Conservation (phyloP, 2,329 filamentous ascomycete genomes). For the Ascochyta fabae region DNA sequence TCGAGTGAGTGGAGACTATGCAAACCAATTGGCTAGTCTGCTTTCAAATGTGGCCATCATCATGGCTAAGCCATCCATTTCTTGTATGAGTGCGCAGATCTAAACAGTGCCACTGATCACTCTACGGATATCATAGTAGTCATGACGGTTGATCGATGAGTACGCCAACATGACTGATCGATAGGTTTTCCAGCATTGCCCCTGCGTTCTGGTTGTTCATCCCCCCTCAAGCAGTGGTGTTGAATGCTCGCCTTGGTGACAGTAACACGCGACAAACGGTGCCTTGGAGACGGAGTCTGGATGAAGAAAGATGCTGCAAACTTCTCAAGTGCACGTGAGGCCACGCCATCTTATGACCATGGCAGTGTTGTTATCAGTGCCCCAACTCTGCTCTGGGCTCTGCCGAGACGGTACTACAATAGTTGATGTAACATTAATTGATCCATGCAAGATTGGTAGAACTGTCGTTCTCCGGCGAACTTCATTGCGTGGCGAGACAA, state of each 20-base stretch:
- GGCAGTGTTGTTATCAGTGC: not conserved
- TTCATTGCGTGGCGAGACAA: not conserved
- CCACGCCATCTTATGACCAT: not conserved
- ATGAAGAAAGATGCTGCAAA: not conserved
- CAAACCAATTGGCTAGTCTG: too few species aligned
- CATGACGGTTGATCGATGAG: not conserved
- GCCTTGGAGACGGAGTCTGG: not conserved
- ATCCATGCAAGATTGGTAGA: not conserved
- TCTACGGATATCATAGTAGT: not conserved
- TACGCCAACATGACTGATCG: not conserved
- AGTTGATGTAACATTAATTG: not conserved
- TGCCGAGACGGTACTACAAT: not conserved
- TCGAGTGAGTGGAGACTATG: too few species aligned
- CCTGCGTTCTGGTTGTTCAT: not conserved
- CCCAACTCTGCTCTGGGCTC: not conserved
- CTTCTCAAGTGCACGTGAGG: not conserved
- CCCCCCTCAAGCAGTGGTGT: not conserved
- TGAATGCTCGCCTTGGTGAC: not conserved
- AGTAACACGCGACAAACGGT: constrained; percentile 2
- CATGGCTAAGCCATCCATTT: too few species aligned
- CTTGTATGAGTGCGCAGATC: not conserved
- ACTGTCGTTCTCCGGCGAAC: not conserved
- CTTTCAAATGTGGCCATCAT: too few species aligned
- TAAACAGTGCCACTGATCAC: not conserved
- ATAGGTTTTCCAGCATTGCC: not conserved